A percentile compares a stretch with the other conserved stretches of the same genome.
Conservation (phyloP, 176 grass and related monocot genomes). For the Eragrostis nindensis region DNA sequence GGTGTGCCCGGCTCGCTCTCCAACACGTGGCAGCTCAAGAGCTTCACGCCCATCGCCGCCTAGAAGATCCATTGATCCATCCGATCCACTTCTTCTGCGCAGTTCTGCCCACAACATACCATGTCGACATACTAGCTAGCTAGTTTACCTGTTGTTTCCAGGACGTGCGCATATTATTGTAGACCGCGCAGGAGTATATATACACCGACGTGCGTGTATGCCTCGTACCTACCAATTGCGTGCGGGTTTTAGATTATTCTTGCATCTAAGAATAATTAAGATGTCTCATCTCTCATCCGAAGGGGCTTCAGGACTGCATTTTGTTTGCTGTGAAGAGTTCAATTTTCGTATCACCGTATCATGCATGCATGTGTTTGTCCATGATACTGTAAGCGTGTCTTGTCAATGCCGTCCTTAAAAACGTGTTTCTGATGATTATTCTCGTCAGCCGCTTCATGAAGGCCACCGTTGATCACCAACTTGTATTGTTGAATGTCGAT, state of each 20-base stretch:
- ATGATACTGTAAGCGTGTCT: neutral
- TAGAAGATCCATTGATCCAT: neutral
- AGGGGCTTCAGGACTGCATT: neutral
- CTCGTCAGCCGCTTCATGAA: too few species aligned
- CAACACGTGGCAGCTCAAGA: slow-evolving; percentile 36
- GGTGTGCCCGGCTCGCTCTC: slow-evolving; percentile 35
- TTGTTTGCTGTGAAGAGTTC: neutral
- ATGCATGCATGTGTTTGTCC: too few species aligned
- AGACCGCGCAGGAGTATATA: too few species aligned
- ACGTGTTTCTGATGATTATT: too few species aligned
- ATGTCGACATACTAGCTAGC: neutral
- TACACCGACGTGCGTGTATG: too few species aligned
- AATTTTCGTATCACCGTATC: neutral
- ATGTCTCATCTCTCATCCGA: neutral
- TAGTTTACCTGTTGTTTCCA: neutral
- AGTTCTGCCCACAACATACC: too few species aligned
- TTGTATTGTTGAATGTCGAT: too few species aligned
- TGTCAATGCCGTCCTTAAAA: neutral
- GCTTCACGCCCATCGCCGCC: slow-evolving; percentile 16
- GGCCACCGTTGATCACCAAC: too few species aligned
- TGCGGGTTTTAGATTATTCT: neutral
- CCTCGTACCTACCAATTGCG: neutral
- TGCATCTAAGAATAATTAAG: too few species aligned
- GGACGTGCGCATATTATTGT: neutral
- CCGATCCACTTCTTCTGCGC: too few species aligned